phyloP scores from a whole-genome alignment of 2,329 filamentous ascomycete genomes.

The Exophiala bonariae region DNA sequence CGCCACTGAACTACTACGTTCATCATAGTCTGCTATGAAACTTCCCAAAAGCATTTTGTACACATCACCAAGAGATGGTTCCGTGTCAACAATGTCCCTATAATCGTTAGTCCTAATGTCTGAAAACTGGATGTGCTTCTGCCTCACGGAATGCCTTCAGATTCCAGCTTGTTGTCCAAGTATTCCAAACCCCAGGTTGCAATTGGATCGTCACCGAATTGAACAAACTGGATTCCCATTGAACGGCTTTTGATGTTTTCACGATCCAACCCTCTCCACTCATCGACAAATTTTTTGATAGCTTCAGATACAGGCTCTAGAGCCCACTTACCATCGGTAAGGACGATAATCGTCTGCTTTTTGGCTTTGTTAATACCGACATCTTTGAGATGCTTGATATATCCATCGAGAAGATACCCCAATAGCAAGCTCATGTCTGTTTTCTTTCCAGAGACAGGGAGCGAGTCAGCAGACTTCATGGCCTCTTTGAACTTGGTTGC shows the following conservation, averaged over 20 bases:
- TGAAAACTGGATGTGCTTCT: too few species aligned
- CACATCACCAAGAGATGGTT: too few species aligned
- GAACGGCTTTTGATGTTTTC: conserved; percentile 21
- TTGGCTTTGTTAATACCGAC: conserved; percentile 1
- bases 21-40: too few species aligned
- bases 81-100: too few species aligned
- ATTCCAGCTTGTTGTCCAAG: too few species aligned
- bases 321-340: conserved; percentile 26
- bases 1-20: too few species aligned
- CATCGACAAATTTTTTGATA: conserved; percentile 11
- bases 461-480: conserved; percentile 6
- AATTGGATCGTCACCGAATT: conserved; percentile 32
- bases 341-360: conserved; percentile 22
- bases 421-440: conserved; percentile 20
- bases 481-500: conserved; percentile 3
- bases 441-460: not conserved
- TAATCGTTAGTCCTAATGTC: too few species aligned
- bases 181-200: too few species aligned
- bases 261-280: conserved; percentile 3
- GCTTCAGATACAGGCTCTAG: conserved; percentile 10
- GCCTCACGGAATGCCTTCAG: too few species aligned
- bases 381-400: conserved; percentile 9
- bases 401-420: conserved; percentile 16
- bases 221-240: conserved; percentile 34
- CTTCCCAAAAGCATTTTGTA: too few species aligned